Conservation (phyloP, 23 red algal genomes). For the Gracilariopsis chorda region DNA sequence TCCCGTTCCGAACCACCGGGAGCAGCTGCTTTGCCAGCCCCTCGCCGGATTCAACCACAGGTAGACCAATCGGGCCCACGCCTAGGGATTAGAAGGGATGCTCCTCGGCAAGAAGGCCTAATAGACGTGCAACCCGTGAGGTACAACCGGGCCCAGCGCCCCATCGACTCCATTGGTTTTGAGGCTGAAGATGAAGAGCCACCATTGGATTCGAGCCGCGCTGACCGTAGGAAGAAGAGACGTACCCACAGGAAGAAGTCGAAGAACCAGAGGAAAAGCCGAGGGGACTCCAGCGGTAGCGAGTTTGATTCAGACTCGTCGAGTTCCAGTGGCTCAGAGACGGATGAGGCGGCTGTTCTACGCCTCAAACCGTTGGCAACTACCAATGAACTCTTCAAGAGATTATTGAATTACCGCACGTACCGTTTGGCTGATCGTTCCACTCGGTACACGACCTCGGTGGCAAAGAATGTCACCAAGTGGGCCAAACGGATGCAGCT, state of each 20-base stretch:
- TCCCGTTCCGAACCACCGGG: neutral
- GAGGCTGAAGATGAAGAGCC: neutral
- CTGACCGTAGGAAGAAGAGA: neutral
- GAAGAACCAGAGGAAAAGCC: neutral
- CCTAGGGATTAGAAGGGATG: neutral
- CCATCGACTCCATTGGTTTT: neutral
- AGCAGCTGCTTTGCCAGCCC: neutral
- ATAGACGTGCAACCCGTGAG: neutral
- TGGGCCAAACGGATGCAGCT: neutral
- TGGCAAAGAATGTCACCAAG: neutral
- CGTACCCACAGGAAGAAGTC: neutral
- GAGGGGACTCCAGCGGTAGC: neutral
- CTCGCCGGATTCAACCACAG: neutral
- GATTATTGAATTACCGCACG: neutral
- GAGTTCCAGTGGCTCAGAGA: neutral
- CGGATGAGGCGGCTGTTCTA: neutral
- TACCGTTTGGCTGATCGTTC: neutral
- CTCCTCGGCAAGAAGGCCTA: neutral
- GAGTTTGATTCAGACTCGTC: neutral
- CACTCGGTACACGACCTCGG: neutral
- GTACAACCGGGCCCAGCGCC: neutral
- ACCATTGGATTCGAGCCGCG: neutral
- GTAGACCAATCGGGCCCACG: neutral
- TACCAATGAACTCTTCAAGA: constrained; percentile 17
- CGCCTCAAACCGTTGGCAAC: neutral